Evolutionary conservation across 192 early-diverging fungal species (phyloP).

Genomic region (Podila epigama): DNA sequence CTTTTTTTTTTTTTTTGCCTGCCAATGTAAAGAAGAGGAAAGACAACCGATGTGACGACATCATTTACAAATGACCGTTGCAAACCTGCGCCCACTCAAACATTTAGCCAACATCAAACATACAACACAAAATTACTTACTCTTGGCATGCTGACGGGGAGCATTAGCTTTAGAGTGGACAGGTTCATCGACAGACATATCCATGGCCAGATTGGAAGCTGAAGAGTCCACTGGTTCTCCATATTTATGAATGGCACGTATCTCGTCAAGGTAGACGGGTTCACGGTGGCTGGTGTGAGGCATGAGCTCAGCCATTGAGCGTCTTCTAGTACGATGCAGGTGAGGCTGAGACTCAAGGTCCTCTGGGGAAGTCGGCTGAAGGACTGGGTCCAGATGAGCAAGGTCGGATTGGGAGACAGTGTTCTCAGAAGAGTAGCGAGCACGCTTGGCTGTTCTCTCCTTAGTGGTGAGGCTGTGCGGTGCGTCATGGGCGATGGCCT

Average conservation of each 20-base stretch:
- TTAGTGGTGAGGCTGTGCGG: neutral
- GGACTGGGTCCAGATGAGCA: conserved; percentile 27
- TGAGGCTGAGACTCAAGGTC: neutral
- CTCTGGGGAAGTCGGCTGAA: neutral
- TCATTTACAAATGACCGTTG: too few species aligned
- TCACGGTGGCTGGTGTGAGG: conserved; percentile 5
- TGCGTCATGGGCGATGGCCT: neutral
- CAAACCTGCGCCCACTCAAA: too few species aligned
- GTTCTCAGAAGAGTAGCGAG: neutral
- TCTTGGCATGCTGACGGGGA: neutral
- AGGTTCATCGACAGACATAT: conserved; percentile 1
- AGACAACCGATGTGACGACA: too few species aligned
- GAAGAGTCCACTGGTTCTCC: conserved; percentile 32
- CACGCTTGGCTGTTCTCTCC: conserved; percentile 15
- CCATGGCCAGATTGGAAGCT: conserved; percentile 2
- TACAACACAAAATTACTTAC: neutral
- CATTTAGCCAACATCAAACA: too few species aligned
- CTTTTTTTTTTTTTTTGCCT: too few species aligned
- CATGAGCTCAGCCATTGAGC: conserved; percentile 25
- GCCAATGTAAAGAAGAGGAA: too few species aligned
- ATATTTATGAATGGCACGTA: conserved; percentile 2
- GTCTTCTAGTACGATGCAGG: conserved; percentile 1
- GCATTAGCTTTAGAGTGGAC: neutral
- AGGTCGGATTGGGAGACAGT: conserved; percentile 4
- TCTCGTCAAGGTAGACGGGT: conserved; percentile 26